Percentiles rank a stretch among this genome's conserved stretches.
These are phyloP conservation scores for Schizosaccharomyces japonicus DNA, from an alignment of 805 yeast species.

Conservation along the genomic window DNA sequence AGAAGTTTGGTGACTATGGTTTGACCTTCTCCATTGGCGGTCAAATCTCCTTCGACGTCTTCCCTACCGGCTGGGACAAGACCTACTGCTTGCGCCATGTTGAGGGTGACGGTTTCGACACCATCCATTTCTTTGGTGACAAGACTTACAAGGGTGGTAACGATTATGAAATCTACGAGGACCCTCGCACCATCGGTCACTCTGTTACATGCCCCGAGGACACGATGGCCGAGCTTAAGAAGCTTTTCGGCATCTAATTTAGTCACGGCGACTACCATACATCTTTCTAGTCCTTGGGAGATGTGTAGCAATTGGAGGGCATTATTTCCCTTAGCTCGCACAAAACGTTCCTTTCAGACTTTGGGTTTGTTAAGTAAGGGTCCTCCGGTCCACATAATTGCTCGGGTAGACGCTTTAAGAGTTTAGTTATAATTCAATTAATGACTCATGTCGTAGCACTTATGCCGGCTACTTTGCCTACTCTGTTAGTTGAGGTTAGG, in stretches of 20 bases:
- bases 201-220: slow-evolving; percentile 76
- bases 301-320: too few species aligned
- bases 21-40: slow-evolving; percentile 97
- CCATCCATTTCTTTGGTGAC: slow-evolving; percentile 96
- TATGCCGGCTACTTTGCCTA: too few species aligned
- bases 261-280: too few species aligned
- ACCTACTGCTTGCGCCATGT: slow-evolving; percentile 92
- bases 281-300: too few species aligned
- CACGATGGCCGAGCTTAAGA: slow-evolving; percentile 65
- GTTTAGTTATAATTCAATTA: too few species aligned
- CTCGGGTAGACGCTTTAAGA: too few species aligned
- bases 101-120: slow-evolving; percentile 55
- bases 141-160: slow-evolving; percentile 90
- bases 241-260: slow-evolving; percentile 28
- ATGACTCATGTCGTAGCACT: too few species aligned
- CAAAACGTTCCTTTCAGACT: too few species aligned
- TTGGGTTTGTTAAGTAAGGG: too few species aligned
- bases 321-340: too few species aligned
- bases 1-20: slow-evolving; percentile 58
- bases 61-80: slow-evolving; percentile 99
- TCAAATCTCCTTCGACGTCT: slow-evolving; percentile 94
- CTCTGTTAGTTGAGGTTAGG: too few species aligned
- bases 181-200: slow-evolving; percentile 85
- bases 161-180: slow-evolving; percentile 88
- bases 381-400: too few species aligned